Evolutionary conservation across 176 grass and related monocot genomes (phyloP).

Genomic region (Hsuehochloa calcarea): DNA sequence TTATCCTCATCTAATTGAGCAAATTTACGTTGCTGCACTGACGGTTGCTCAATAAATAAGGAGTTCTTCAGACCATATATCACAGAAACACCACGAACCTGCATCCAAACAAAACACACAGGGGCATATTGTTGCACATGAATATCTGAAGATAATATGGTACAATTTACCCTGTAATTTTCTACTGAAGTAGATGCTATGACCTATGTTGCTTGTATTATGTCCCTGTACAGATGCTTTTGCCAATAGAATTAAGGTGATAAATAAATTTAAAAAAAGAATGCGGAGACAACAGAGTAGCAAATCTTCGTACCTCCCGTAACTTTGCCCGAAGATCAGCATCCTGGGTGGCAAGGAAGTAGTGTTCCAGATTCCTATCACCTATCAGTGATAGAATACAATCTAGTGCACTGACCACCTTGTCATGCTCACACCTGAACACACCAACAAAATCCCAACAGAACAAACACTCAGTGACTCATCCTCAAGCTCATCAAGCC

Average conservation of each 20-base stretch:
- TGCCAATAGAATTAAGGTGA: background rate
- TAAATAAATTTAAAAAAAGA: background rate
- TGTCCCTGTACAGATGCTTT: background rate
- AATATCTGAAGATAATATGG: background rate
- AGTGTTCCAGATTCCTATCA: constrained; percentile 68
- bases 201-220: background rate
- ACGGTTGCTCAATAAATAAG: no score
- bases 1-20: no score
- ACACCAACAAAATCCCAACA: background rate
- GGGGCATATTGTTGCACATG: background rate
- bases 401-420: constrained; percentile 53
- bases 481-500: background rate
- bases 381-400: constrained; percentile 64
- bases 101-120: constrained; percentile 16
- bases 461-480: background rate
- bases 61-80: constrained; percentile 49
- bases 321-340: constrained; percentile 53
- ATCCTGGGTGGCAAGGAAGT: constrained; percentile 79
- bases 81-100: constrained; percentile 77
- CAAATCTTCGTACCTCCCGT: constrained; percentile 44
- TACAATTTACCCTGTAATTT: background rate
- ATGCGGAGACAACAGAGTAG: background rate
- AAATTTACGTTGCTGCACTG: no score
- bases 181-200: background rate
- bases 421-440: constrained; percentile 79